A percentile compares a stretch with the other conserved stretches of the same genome.
Evolutionary conservation across 2,329 filamentous ascomycete species (phyloP).

Genomic region (Stenocarpella maydis): DNA sequence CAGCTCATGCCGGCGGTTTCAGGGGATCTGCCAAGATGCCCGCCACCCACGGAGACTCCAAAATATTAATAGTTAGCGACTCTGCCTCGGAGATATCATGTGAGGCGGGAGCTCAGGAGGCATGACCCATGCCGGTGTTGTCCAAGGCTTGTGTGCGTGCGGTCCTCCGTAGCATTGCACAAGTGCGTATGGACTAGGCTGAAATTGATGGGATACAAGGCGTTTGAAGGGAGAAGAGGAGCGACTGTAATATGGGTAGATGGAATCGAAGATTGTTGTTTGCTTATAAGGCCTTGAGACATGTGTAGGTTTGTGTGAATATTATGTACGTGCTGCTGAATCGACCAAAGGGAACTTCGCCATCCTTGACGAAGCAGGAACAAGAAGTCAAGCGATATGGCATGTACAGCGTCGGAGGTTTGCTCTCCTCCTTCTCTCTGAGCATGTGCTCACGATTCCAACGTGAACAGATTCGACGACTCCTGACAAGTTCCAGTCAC

Average conservation of each 20-base stretch:
- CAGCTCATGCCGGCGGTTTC: constrained; percentile 50
- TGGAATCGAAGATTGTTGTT: background rate
- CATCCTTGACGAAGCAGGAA: background rate
- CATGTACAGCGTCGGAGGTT: background rate
- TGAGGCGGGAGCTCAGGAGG: background rate
- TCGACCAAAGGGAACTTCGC: background rate
- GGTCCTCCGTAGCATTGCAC: too few species aligned
- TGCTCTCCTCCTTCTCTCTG: background rate
- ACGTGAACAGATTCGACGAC: constrained; percentile 43
- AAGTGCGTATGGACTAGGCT: background rate
- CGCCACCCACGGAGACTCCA: background rate
- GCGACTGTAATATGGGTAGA: background rate
- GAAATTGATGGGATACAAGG: too few species aligned
- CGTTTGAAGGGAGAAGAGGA: too few species aligned
- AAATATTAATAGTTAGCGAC: background rate
- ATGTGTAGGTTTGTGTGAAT: background rate
- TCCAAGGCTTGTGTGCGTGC: too few species aligned
- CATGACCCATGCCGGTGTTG: background rate
- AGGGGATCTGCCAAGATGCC: constrained; percentile 46
- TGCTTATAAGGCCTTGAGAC: too few species aligned
- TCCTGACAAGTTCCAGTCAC: constrained; percentile 44
- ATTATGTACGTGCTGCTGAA: constrained; percentile 3
- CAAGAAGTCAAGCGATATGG: background rate
- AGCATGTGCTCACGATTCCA: constrained; percentile 34
- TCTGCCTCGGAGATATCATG: background rate